Conservation (phyloP, 306 rosid species). For the Cucurbita pepo region DNA sequence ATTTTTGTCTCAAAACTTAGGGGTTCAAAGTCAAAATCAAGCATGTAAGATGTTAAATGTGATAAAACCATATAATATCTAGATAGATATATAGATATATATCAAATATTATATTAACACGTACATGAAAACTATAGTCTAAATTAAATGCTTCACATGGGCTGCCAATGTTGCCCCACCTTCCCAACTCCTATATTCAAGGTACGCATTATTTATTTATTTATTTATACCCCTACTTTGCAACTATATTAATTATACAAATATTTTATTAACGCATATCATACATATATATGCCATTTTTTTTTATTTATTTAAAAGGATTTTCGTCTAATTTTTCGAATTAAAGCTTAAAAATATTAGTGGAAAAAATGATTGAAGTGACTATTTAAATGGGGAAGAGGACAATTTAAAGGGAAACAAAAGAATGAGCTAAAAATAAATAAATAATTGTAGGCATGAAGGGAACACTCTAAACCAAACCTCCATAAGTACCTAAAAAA, state of each 20-base stretch:
- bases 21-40: background rate
- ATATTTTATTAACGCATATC: background rate
- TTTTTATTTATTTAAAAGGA: too few species aligned
- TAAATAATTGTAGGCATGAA: background rate
- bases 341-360: too few species aligned
- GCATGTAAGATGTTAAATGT: background rate
- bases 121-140: background rate
- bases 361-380: background rate
- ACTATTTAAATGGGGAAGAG: background rate
- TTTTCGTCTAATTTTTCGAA: too few species aligned
- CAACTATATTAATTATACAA: background rate
- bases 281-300: background rate
- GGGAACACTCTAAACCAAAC: background rate
- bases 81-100: too few species aligned
- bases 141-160: slow-evolving; percentile 9
- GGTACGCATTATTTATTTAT: background rate
- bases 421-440: background rate
- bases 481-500: background rate
- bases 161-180: slow-evolving; percentile 2
- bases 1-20: background rate
- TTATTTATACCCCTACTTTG: background rate
- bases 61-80: background rate
- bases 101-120: background rate
- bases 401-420: background rate
- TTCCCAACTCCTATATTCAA: background rate